Evolutionary conservation across 371 early-diverging fungal species (phyloP).

Genomic region (Rhizopus sp.): DNA sequence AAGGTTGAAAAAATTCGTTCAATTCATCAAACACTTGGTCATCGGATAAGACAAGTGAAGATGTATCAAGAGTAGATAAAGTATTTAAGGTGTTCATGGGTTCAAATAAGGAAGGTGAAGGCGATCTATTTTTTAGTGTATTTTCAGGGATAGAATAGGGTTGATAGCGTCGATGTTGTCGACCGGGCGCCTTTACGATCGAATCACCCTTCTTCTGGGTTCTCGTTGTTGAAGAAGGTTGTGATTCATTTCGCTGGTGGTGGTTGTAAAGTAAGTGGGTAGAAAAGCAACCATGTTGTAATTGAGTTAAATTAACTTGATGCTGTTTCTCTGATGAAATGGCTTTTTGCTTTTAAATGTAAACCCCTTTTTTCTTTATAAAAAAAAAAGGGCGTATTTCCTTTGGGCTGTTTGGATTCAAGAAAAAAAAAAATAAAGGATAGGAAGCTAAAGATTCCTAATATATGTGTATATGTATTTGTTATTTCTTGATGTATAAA

Average conservation of each 20-base stretch:
- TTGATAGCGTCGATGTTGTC: constrained; percentile 10
- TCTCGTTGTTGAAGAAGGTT: background rate
- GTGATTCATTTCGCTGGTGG: constrained; percentile 5
- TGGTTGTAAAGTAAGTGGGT: background rate
- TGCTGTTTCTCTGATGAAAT: background rate
- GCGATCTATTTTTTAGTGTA: constrained; percentile 1
- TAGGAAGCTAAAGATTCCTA: too few species aligned
- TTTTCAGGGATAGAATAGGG: constrained; percentile 10
- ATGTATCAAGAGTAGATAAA: background rate
- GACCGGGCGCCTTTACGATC: background rate
- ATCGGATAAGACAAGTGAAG: background rate
- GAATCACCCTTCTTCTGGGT: too few species aligned
- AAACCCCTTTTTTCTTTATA: background rate
- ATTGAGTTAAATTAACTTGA: background rate
- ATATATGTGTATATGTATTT: too few species aligned
- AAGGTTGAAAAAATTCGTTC: constrained; percentile 12
- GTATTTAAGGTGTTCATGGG: constrained; percentile 6
- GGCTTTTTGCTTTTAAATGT: background rate
- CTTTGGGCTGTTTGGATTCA: too few species aligned
- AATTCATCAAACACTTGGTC: constrained; percentile 17
- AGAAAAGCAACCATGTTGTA: background rate
- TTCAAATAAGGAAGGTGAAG: constrained; percentile 8
- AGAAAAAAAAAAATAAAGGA: too few species aligned
- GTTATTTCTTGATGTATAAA: background rate
- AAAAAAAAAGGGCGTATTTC: background rate